Base-by-base conservation (phyloP, 2,329 filamentous ascomycete genomes). In the Pseudogymnoascus sp. region DNA sequence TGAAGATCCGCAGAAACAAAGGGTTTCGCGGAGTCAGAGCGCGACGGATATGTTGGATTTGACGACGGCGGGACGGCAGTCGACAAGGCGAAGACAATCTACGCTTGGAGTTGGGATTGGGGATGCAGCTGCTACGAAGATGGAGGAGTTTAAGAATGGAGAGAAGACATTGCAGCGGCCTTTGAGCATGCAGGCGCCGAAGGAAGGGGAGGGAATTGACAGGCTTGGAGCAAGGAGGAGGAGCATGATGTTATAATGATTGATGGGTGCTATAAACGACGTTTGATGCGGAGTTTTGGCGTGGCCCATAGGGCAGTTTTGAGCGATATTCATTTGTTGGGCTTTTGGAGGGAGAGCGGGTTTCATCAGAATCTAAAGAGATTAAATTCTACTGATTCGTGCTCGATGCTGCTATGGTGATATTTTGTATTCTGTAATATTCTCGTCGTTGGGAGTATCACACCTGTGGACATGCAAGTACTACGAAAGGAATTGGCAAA, bases 191-290 rank as follows among this genome's bases (percentile, higher is more conserved):
- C 64, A 18, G 69, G 67, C 5, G 12, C 65, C n/a, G 63, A 40
- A 37, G 34, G 37, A 26, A 60, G 67, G 63, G 7, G 65, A 68
- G n/a, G 70, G 71, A 62, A 67, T 66, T 57, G 71, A 73, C 21
- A 68, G 72, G 34, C 67, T 72, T 12, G 67, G 69, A 12, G 68
- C 68, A 54, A 67, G 73, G 47, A 71, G 73, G 61, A 69, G 71
- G 65, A 74, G 73, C 61, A 74, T 73, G 73, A 73, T 74, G 72
- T 66, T 73, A 57, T 57, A 57, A 73, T 74, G 69, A 73, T 67
- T 64, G 67, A 65, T 61, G 36, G 29, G 29, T 57, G 51, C 51
- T 57, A 57, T 57, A 57, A 36, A 57, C 51, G 51, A 57, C 51
- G 51, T 57, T 57, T 57, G 51, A 57, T 57, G 51, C 51, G 51